Evolutionary conservation across 306 rosid genomes (phyloP).

Genomic region (Styphnolobium japonicum): DNA sequence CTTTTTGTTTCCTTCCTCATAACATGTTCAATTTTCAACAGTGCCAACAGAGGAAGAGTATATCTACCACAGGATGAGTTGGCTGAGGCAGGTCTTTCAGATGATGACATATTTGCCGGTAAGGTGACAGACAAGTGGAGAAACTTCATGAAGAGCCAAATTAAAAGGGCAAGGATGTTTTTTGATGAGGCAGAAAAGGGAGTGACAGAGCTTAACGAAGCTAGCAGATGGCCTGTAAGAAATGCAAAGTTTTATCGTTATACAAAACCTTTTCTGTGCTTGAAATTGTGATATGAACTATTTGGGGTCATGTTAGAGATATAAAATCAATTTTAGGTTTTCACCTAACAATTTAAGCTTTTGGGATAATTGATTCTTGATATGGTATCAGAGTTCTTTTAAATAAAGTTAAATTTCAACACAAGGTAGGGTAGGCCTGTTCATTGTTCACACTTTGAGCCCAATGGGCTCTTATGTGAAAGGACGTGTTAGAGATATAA

Average conservation of each 20-base stretch:
- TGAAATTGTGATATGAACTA: too few relatives aligned
- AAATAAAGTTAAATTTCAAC: too few relatives aligned
- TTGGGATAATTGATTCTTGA: too few relatives aligned
- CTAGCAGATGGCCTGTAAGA: constrained; percentile 70
- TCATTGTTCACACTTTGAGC: too few relatives aligned
- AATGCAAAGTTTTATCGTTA: neutral
- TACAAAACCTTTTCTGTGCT: constrained; percentile 3
- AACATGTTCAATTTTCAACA: constrained; percentile 13
- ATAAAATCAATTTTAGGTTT: too few relatives aligned
- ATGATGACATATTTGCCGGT: constrained; percentile 52
- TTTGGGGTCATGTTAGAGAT: too few relatives aligned
- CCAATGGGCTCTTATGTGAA: too few relatives aligned
- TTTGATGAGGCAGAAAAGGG: constrained; percentile 62
- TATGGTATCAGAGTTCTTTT: too few relatives aligned
- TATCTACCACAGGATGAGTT: constrained; percentile 67
- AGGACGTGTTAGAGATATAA: too few relatives aligned
- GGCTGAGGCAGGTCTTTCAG: constrained; percentile 59
- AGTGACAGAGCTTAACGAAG: constrained; percentile 48
- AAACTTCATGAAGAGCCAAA: constrained; percentile 60
- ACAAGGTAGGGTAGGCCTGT: too few relatives aligned
- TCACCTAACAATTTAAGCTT: too few relatives aligned
- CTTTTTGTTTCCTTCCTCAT: constrained; percentile 4
- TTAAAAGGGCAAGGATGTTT: constrained; percentile 59
- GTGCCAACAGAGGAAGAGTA: constrained; percentile 60
- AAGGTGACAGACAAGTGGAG: constrained; percentile 67